Conservation (phyloP, 2,329 filamentous ascomycete species). For the Madurella fahalii region DNA sequence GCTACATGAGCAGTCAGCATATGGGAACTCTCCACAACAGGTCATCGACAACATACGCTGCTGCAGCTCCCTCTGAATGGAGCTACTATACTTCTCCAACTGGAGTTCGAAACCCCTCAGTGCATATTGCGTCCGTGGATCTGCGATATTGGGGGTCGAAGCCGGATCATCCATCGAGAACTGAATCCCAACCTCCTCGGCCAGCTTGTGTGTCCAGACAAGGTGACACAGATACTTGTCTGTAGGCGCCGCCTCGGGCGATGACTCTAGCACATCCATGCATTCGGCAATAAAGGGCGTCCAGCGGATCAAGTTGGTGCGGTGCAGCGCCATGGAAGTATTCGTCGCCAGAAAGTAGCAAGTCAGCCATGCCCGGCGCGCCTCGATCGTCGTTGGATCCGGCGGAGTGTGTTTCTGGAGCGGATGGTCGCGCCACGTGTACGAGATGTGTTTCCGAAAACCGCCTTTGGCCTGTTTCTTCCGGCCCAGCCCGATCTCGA, state of each 20-base stretch:
- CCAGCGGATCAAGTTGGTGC: conserved; percentile 58
- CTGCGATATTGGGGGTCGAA: conserved; percentile 51
- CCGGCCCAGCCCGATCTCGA: conserved; percentile 70
- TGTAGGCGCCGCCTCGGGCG: conserved; percentile 51
- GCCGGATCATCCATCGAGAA: conserved; percentile 64
- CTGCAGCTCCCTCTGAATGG: conserved; percentile 50
- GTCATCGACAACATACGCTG: conserved; percentile 46
- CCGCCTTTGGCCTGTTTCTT: conserved; percentile 35
- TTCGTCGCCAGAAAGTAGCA: conserved; percentile 58
- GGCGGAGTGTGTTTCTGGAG: conserved; percentile 41
- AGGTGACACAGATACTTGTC: conserved; percentile 57
- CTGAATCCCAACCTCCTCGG: conserved; percentile 64
- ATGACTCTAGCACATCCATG: conserved; percentile 50
- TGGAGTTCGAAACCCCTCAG: conserved; percentile 63
- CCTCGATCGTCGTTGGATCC: conserved; percentile 52
- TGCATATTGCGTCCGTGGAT: conserved; percentile 60
- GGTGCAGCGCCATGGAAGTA: conserved; percentile 57
- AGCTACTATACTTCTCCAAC: conserved; percentile 54
- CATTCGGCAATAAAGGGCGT: conserved; percentile 58
- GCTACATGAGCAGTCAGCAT: conserved; percentile 39
- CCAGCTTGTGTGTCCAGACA: conserved; percentile 57
- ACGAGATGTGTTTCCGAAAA: conserved; percentile 33
- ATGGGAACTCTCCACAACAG: neutral
- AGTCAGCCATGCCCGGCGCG: conserved; percentile 54
- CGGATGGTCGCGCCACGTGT: conserved; percentile 40